A percentile compares a stretch with the other conserved stretches of the same genome.
phyloP scores from a whole-genome alignment of 2,329 filamentous ascomycete genomes.

The Chrysoporthe austroafricana region DNA sequence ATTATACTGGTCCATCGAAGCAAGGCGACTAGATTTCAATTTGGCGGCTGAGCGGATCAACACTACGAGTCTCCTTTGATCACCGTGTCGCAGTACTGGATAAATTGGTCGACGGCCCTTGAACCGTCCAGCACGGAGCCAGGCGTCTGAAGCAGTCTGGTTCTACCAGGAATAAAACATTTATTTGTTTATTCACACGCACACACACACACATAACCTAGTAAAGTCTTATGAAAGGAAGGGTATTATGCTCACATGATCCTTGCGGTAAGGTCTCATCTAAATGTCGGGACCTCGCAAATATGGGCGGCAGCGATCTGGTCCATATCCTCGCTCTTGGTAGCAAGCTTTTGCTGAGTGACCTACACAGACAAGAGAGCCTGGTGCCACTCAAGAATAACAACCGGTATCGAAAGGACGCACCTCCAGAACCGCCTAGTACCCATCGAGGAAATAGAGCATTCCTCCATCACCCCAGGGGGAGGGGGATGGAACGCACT shows the following conservation, averaged over 20 bases:
- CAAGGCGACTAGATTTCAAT: not conserved
- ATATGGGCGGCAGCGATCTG: no score
- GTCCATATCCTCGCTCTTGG: not conserved
- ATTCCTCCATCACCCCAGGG: not conserved
- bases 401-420: not conserved
- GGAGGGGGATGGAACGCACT: no score
- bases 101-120: conserved; percentile 17
- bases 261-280: not conserved
- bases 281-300: not conserved
- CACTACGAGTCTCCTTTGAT: not conserved
- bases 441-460: not conserved
- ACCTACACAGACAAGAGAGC: not conserved
- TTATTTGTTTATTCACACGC: not conserved
- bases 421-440: not conserved
- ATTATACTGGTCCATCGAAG: not conserved
- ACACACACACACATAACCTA: not conserved
- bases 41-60: not conserved
- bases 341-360: not conserved
- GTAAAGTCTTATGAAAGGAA: not conserved
- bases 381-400: not conserved
- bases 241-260: not conserved
- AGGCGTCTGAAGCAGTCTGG: conserved; percentile 12
- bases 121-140: conserved; percentile 9
- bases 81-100: conserved; percentile 13
- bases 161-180: not conserved